A percentile compares a stretch with the other conserved stretches of the same genome.
These are phyloP conservation scores for Orychophragmus violaceus DNA, from an alignment of 345 rosid genomes.

Conservation along the genomic window DNA sequence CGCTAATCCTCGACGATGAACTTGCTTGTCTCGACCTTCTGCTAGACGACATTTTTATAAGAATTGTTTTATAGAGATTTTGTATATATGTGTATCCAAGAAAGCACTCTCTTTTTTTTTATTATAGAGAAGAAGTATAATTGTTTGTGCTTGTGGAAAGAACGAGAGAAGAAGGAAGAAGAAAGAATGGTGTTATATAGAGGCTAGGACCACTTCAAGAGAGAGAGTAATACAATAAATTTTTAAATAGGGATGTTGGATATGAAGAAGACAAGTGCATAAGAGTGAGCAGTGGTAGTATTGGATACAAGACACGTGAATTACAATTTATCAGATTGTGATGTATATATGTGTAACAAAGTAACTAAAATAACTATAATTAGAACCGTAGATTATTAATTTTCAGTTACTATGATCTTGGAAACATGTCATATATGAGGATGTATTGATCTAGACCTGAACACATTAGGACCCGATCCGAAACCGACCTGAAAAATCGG, in stretches of 20 bases:
- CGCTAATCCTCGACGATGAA: constrained; percentile 64
- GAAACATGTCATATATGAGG: background rate
- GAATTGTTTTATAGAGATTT: background rate
- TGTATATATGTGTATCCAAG: background rate
- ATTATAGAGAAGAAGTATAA: background rate
- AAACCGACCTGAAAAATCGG: too few relatives aligned
- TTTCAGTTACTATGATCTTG: background rate
- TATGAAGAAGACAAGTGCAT: constrained; percentile 69
- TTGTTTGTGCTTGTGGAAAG: background rate
- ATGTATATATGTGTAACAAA: background rate
- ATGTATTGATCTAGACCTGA: background rate
- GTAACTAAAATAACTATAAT: background rate
- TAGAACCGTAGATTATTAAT: background rate
- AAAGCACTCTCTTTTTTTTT: background rate
- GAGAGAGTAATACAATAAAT: constrained; percentile 34
- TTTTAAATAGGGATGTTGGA: constrained; percentile 65
- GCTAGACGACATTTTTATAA: constrained; percentile 37
- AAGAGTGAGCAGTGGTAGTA: constrained; percentile 48
- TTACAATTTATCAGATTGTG: constrained; percentile 14
- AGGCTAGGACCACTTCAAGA: background rate
- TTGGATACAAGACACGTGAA: constrained; percentile 27
- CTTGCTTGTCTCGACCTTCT: constrained; percentile 84
- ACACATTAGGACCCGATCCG: background rate
- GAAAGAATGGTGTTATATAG: background rate
- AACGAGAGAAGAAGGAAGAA: background rate